Conservation (phyloP, 1,284 basidiomycete genomes). For the Tetrapyrgos nigripes region DNA sequence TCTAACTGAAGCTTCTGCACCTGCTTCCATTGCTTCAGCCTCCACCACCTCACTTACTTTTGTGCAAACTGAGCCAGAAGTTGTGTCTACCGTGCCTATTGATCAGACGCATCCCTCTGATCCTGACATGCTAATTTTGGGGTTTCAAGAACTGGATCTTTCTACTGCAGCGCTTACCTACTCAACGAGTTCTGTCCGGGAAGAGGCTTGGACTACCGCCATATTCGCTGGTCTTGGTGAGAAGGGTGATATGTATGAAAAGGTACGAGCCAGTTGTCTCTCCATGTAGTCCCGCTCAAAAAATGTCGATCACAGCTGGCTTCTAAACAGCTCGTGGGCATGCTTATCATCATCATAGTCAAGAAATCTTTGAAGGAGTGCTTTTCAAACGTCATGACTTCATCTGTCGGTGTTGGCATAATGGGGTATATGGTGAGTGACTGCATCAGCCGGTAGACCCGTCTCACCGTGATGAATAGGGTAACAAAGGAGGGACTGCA, state of each 20-base stretch:
- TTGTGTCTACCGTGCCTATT: conserved; percentile 20
- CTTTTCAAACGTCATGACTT: conserved; percentile 59
- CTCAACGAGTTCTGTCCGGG: conserved; percentile 60
- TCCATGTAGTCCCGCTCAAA: background rate
- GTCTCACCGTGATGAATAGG: conserved; percentile 45
- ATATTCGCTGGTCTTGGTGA: conserved; percentile 74
- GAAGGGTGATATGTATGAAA: conserved; percentile 64
- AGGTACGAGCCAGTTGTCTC: conserved; percentile 54
- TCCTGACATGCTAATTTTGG: conserved; percentile 72
- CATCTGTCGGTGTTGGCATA: conserved; percentile 68
- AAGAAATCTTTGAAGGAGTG: conserved; percentile 55
- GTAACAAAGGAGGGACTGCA: conserved; percentile 78
- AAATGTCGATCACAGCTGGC: conserved; percentile 51
- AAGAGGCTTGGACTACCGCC: conserved; percentile 73
- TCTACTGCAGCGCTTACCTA: conserved; percentile 79
- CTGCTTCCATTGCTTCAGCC: background rate
- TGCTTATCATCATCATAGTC: conserved; percentile 71
- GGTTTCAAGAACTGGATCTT: conserved; percentile 79
- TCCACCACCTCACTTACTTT: background rate
- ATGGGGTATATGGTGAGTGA: conserved; percentile 68
- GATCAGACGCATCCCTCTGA: conserved; percentile 40
- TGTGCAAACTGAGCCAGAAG: background rate
- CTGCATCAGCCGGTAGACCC: background rate
- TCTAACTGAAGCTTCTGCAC: background rate
- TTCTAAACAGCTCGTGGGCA: conserved; percentile 81